Conservation (phyloP, 2,329 filamentous ascomycete genomes). For the Pseudogymnoascus sp. region DNA sequence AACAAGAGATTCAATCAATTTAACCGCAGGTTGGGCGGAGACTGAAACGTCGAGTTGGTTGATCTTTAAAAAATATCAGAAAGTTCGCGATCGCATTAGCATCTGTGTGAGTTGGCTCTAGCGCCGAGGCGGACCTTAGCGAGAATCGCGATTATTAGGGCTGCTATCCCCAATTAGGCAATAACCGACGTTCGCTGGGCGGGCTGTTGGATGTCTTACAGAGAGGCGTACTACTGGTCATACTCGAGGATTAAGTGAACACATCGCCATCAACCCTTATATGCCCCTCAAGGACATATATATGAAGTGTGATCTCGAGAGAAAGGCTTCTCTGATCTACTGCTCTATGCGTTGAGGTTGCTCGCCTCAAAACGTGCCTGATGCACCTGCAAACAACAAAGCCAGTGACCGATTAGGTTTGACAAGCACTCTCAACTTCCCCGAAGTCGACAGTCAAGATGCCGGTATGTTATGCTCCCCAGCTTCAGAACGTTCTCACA, state of each 20-base stretch:
- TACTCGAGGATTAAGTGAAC: constrained; percentile 9
- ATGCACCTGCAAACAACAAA: constrained; percentile 11
- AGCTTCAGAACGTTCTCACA: constrained; percentile 4
- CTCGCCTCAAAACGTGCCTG: constrained; percentile 3
- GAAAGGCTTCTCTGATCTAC: background rate
- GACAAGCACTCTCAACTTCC: background rate
- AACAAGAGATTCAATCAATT: constrained; percentile 99
- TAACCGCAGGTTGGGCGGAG: constrained; percentile 96
- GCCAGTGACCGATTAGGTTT: constrained; percentile 10
- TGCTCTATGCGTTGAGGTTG: constrained; percentile 1
- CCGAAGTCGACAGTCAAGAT: constrained; percentile 8
- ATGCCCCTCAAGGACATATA: constrained; percentile 2
- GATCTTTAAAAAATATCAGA: constrained; percentile 14
- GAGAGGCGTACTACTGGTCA: constrained; percentile 1
- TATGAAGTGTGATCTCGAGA: background rate
- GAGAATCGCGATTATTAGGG: constrained; percentile 12
- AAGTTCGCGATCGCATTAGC: constrained; percentile 5
- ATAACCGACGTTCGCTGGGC: background rate
- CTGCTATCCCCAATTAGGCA: constrained; percentile 10
- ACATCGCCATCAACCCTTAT: constrained; percentile 3
- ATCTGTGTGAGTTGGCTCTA: constrained; percentile 6
- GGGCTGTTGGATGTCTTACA: constrained; percentile 6
- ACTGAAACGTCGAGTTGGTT: constrained; percentile 90
- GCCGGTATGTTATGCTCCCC: background rate
- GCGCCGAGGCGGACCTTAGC: constrained; percentile 11